phyloP scores from a whole-genome alignment of 257 asterid species.

The Nicotiana tomentosiformis region DNA sequence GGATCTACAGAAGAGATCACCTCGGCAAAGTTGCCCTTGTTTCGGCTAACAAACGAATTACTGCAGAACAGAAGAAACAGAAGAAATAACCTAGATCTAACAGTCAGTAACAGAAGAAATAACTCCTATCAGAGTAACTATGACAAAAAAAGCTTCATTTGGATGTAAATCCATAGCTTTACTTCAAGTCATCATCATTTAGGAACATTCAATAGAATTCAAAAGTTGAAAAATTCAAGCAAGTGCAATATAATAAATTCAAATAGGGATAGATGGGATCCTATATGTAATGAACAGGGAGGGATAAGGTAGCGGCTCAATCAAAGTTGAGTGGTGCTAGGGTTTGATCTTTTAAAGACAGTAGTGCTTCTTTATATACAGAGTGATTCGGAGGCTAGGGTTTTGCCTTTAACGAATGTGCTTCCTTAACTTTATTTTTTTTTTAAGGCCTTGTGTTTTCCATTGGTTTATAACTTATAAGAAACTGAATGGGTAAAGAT shows the following conservation, averaged over 20 bases:
- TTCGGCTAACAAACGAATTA: neutral
- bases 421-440: no score
- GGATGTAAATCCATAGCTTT: constrained; percentile 23
- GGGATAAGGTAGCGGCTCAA: neutral
- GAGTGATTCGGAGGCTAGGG: neutral
- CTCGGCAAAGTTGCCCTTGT: constrained; percentile 15
- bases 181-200: constrained; percentile 1
- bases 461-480: no score
- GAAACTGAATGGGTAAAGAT: no score
- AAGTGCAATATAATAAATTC: neutral
- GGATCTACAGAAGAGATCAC: neutral
- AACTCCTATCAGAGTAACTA: constrained; percentile 19
- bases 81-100: no score
- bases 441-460: no score
- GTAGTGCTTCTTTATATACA: neutral
- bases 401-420: neutral
- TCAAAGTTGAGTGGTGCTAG: neutral
- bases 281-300: neutral
- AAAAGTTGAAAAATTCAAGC: neutral
- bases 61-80: no score
- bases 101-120: neutral
- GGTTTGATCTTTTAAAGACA: neutral
- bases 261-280: no score
- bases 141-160: constrained; percentile 8
- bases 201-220: neutral